Conservation (phyloP, 306 rosid genomes). For the Sphenostylis stenocarpa region DNA sequence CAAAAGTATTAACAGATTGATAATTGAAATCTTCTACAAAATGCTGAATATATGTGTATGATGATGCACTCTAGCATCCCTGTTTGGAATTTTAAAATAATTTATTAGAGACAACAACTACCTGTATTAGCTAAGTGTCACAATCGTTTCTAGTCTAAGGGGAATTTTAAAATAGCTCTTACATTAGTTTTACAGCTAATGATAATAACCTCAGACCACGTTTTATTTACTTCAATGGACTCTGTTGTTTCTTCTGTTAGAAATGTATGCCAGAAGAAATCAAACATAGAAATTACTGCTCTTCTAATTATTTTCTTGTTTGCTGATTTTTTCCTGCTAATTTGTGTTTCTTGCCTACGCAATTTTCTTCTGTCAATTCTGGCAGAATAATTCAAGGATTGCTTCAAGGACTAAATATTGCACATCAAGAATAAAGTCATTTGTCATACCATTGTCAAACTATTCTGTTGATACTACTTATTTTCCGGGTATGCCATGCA, state of each 20-base stretch:
- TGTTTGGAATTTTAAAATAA: not conserved
- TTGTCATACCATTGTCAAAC: slow-evolving; percentile 74
- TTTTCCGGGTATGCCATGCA: slow-evolving; percentile 66
- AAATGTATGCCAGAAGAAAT: not conserved
- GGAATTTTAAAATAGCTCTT: not conserved
- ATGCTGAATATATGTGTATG: not conserved
- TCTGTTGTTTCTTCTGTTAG: not conserved
- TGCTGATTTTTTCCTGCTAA: slow-evolving; percentile 15
- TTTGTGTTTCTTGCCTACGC: slow-evolving; percentile 11
- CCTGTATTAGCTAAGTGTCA: not conserved
- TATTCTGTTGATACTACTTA: slow-evolving; percentile 65
- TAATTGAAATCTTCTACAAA: not conserved
- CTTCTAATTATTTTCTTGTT: not conserved
- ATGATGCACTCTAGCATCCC: slow-evolving; percentile 1
- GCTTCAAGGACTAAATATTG: slow-evolving; percentile 86
- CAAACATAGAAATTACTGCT: not conserved
- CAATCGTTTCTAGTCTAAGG: not conserved
- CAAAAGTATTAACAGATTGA: not conserved
- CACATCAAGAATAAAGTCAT: slow-evolving; percentile 92
- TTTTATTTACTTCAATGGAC: not conserved
- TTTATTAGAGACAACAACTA: not conserved
- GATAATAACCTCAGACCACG: not conserved
- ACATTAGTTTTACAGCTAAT: not conserved
- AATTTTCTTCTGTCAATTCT: slow-evolving; percentile 7
- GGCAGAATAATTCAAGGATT: slow-evolving; percentile 76